Conservation (phyloP, 768 basidiomycete species). For the Panaeolus cyanescens region DNA sequence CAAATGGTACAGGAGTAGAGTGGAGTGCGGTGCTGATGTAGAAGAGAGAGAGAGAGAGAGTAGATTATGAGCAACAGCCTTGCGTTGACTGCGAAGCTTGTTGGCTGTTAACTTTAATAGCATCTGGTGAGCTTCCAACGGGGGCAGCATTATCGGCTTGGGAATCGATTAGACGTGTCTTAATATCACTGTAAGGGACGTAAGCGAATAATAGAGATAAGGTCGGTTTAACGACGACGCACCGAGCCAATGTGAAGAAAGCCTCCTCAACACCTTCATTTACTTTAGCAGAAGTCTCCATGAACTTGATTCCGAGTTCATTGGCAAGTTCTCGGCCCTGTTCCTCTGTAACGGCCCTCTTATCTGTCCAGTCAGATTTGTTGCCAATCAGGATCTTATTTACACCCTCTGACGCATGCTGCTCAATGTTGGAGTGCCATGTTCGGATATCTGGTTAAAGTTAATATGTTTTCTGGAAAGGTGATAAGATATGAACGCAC, state of each 20-base stretch:
- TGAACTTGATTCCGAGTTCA: slow-evolving; percentile 93
- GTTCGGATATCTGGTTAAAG: slow-evolving; percentile 83
- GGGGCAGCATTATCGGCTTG: slow-evolving; percentile 61
- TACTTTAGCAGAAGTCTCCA: slow-evolving; percentile 97
- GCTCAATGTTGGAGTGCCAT: slow-evolving; percentile 98
- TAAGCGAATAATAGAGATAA: slow-evolving; percentile 5
- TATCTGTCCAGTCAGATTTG: slow-evolving; percentile 98
- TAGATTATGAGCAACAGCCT: slow-evolving; percentile 54
- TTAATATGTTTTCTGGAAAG: not conserved
- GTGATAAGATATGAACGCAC: slow-evolving; percentile 49
- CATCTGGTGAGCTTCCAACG: slow-evolving; percentile 48
- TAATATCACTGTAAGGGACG: slow-evolving; percentile 76
- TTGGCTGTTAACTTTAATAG: slow-evolving; percentile 64
- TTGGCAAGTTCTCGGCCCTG: slow-evolving; percentile 91
- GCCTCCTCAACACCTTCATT: slow-evolving; percentile 99
- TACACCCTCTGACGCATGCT: slow-evolving; percentile 97
- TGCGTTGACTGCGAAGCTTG: slow-evolving; percentile 44
- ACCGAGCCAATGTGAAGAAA: slow-evolving; percentile 97
- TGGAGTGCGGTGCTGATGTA: not conserved
- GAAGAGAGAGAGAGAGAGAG: not conserved
- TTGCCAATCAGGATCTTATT: slow-evolving; percentile 99
- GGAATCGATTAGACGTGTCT: slow-evolving; percentile 94
- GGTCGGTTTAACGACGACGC: not conserved
- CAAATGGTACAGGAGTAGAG: not conserved
- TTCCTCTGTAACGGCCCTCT: slow-evolving; percentile 87